These are phyloP conservation scores for Tylopilus microsporus DNA, from an alignment of 1,284 basidiomycete species.

Conservation along the genomic window DNA sequence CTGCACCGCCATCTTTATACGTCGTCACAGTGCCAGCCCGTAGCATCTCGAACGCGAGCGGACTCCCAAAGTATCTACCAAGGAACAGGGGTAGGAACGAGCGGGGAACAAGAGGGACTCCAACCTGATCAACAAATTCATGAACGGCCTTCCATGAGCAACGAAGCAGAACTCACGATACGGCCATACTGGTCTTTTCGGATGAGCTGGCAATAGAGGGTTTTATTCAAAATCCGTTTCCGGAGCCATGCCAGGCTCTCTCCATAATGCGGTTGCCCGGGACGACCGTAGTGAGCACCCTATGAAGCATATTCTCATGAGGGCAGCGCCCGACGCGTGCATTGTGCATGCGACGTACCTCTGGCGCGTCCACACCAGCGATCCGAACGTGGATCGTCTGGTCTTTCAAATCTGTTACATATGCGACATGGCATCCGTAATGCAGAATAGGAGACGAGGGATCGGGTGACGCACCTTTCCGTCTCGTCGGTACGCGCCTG, in stretches of 20 bases:
- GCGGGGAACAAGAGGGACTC: conserved; percentile 47
- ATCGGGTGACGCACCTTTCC: conserved; percentile 38
- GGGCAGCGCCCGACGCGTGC: not conserved
- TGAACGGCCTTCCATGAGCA: not conserved
- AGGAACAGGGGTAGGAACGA: conserved; percentile 47
- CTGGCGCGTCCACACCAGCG: conserved; percentile 86
- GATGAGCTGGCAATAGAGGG: conserved; percentile 64
- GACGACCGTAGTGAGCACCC: conserved; percentile 76
- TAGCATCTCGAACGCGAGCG: conserved; percentile 72
- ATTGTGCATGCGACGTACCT: conserved; percentile 41
- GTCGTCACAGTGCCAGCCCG: conserved; percentile 68
- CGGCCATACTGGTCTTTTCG: conserved; percentile 79
- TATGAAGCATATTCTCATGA: conserved; percentile 25
- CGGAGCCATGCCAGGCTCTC: conserved; percentile 75
- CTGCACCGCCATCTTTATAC: conserved; percentile 73
- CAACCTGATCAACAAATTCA: conserved; percentile 49
- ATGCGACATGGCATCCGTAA: not conserved
- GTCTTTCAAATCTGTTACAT: conserved; percentile 57
- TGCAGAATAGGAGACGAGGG: not conserved
- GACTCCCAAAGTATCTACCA: conserved; percentile 43
- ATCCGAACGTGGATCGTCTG: conserved; percentile 81
- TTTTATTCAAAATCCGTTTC: conserved; percentile 49
- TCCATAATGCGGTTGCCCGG: conserved; percentile 63
- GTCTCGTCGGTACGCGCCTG: conserved; percentile 52
- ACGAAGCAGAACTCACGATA: conserved; percentile 46